Evolutionary conservation across 2,329 filamentous ascomycete species (phyloP).

Genomic region (Stenocarpella maydis): DNA sequence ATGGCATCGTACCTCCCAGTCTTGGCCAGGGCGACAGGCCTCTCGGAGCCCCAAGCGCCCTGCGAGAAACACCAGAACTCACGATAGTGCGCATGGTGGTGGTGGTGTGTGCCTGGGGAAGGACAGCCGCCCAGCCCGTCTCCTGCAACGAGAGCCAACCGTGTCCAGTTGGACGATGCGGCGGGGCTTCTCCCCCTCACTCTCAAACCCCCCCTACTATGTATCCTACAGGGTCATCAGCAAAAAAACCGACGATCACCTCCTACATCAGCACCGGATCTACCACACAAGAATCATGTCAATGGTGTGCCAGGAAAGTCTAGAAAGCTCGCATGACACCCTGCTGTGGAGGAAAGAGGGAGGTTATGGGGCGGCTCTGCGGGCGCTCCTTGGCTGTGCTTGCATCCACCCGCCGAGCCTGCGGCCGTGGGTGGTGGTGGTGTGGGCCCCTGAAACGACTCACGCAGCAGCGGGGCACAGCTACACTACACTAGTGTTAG

Average conservation of each 20-base stretch:
- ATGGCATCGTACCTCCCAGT: background rate
- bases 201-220: background rate
- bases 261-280: background rate
- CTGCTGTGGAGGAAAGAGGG: background rate
- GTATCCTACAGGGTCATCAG: background rate
- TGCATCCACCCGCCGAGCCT: no score
- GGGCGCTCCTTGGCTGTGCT: background rate
- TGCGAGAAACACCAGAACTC: background rate
- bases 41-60: no score
- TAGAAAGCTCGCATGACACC: conserved; percentile 23
- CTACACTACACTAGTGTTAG: no score
- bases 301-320: conserved; percentile 21
- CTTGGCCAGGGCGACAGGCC: background rate
- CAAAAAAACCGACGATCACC: background rate
- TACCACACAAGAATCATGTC: background rate
- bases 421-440: background rate
- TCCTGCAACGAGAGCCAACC: background rate
- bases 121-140: background rate
- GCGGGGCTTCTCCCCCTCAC: background rate
- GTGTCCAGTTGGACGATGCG: conserved; percentile 1
- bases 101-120: conserved; percentile 4
- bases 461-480: background rate
- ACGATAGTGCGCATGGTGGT: background rate
- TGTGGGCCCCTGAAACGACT: conserved; percentile 16
- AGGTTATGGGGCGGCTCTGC: background rate